Percentiles rank a stretch among this genome's conserved stretches.
These are phyloP conservation scores for Fusarium protoensiforme DNA, from an alignment of 2,329 filamentous ascomycete genomes.

Conservation along the genomic window DNA sequence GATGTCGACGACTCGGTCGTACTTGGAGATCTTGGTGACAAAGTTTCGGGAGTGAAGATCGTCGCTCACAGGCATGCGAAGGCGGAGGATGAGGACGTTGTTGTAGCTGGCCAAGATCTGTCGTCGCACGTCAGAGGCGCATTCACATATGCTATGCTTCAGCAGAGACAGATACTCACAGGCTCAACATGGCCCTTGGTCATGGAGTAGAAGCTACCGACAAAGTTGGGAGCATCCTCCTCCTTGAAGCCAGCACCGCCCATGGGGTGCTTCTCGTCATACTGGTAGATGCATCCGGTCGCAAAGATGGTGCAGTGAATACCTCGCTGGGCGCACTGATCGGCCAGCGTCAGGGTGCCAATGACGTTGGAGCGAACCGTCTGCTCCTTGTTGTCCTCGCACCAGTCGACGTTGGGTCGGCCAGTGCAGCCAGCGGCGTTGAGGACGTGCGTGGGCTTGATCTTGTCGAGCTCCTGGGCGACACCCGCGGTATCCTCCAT, in stretches of 20 bases:
- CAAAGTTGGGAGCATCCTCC: conserved; percentile 72
- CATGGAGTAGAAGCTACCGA: conserved; percentile 74
- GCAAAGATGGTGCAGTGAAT: conserved; percentile 75
- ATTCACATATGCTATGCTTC: background rate
- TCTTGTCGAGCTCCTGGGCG: conserved; percentile 63
- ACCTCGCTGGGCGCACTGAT: conserved; percentile 67
- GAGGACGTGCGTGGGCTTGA: conserved; percentile 74
- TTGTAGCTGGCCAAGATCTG: conserved; percentile 71
- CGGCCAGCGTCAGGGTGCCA: conserved; percentile 71
- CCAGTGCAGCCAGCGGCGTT: conserved; percentile 75
- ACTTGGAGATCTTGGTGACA: conserved; percentile 75
- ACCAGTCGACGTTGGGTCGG: conserved; percentile 64
- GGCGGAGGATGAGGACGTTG: conserved; percentile 71
- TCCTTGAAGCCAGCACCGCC: conserved; percentile 70
- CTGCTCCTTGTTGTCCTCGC: conserved; percentile 75
- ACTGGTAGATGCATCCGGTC: conserved; percentile 75
- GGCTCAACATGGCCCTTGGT: conserved; percentile 73
- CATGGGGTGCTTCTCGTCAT: conserved; percentile 69
- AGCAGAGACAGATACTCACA: conserved; percentile 14
- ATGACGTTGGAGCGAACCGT: conserved; percentile 76
- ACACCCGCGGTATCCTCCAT: conserved; percentile 73
- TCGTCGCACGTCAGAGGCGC: conserved; percentile 2
- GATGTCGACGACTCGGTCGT: conserved; percentile 73
- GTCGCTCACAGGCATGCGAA: conserved; percentile 77
- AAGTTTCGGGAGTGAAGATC: conserved; percentile 75